A percentile compares a stretch with the other conserved stretches of the same genome.
phyloP scores from a whole-genome alignment of 2,329 filamentous ascomycete species.

The Sarocladiaceae sp. region DNA sequence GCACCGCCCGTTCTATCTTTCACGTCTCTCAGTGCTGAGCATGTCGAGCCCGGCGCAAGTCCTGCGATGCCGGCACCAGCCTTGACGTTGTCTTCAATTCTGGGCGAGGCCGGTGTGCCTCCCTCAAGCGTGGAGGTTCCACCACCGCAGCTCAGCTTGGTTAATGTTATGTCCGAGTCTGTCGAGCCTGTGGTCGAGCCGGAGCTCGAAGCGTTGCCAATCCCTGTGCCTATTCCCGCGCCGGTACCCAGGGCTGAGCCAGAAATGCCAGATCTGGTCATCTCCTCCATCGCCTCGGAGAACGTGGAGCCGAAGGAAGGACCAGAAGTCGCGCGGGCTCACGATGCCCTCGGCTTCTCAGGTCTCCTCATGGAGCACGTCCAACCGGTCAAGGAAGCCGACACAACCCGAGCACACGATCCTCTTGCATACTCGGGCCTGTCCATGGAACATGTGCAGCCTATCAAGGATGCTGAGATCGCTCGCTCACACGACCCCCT shows the following conservation, averaged over 20 bases:
- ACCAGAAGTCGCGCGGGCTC: conserved; percentile 4
- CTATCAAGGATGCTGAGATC: conserved; percentile 17
- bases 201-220: conserved; percentile 15
- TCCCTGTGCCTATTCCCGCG: conserved; percentile 8
- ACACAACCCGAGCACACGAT: conserved; percentile 12
- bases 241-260: background rate
- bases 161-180: conserved; percentile 29
- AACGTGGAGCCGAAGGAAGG: conserved; percentile 29
- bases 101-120: conserved; percentile 17
- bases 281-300: conserved; percentile 33
- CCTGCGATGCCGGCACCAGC: conserved; percentile 17
- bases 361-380: conserved; percentile 22
- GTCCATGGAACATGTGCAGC: conserved; percentile 25
- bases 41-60: conserved; percentile 25
- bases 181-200: conserved; percentile 27
- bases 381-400: conserved; percentile 18
- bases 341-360: conserved; percentile 5
- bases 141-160: conserved; percentile 22
- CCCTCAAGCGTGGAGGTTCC: conserved; percentile 12
- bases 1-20: conserved; percentile 28
- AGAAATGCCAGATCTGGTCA: conserved; percentile 22
- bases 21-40: conserved; percentile 24
- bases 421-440: conserved; percentile 9
- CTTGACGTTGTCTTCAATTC: conserved; percentile 23
- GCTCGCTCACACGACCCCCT: conserved; percentile 13